Evolutionary conservation across 805 yeast genomes (phyloP).

Genomic region (Kodamaea leandrae): DNA sequence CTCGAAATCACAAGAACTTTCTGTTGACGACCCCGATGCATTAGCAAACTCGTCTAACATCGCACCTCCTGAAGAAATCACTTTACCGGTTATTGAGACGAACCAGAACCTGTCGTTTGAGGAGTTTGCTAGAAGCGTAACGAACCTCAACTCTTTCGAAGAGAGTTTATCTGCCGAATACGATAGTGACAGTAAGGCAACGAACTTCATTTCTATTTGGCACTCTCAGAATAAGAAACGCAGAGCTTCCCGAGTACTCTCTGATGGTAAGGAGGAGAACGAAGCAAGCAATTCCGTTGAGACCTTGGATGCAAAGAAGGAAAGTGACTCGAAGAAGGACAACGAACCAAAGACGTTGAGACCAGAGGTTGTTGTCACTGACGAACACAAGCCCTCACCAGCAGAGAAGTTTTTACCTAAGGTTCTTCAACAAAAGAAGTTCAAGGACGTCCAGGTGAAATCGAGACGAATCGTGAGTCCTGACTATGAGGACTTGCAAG

Average conservation of each 20-base stretch:
- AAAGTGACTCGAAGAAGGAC: not conserved
- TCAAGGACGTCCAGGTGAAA: constrained; percentile 42
- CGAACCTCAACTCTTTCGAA: constrained; percentile 33
- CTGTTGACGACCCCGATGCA: constrained; percentile 13
- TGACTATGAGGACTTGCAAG: constrained; percentile 39
- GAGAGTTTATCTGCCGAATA: constrained; percentile 42
- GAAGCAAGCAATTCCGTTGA: not conserved
- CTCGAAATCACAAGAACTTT: too few species aligned
- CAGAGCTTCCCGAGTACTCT: not conserved
- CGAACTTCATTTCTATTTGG: constrained; percentile 41
- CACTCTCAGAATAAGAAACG: constrained; percentile 27
- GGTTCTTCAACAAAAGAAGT: constrained; percentile 27
- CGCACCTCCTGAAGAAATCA: constrained; percentile 32
- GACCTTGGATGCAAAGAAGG: not conserved
- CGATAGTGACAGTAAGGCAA: constrained; percentile 29
- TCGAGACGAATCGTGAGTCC: constrained; percentile 44
- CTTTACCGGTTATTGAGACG: constrained; percentile 42
- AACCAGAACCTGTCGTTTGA: constrained; percentile 37
- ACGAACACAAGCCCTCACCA: not conserved
- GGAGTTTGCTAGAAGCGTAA: constrained; percentile 24
- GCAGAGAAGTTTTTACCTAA: constrained; percentile 20
- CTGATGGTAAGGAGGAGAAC: not conserved
- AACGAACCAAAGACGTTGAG: too few species aligned
- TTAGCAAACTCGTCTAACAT: constrained; percentile 46
- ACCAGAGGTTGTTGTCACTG: not conserved